These are phyloP conservation scores for Panus rudis DNA, from an alignment of 768 basidiomycete genomes.

Conservation along the genomic window DNA sequence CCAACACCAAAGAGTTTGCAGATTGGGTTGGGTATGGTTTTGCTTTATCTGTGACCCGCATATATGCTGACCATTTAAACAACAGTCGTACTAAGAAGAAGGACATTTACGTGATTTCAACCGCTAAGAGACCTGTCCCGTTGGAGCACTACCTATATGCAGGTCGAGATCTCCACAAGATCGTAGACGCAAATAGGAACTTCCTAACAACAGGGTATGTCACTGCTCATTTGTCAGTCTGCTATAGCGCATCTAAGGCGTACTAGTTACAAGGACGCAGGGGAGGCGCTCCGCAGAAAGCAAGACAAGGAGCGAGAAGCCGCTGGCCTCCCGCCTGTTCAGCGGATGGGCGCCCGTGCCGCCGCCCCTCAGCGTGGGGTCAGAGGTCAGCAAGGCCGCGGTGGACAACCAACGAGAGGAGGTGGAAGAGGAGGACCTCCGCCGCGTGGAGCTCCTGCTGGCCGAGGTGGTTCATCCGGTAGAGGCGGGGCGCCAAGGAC, in stretches of 20 bases:
- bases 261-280: slow-evolving; percentile 80
- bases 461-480: slow-evolving; percentile 26
- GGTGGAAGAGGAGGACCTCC: slow-evolving; percentile 35
- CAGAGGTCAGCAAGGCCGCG: slow-evolving; percentile 40
- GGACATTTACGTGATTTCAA: slow-evolving; percentile 98
- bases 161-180: slow-evolving; percentile 87
- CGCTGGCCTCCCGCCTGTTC: slow-evolving; percentile 82
- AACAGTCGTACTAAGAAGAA: slow-evolving; percentile 95
- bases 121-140: slow-evolving; percentile 91
- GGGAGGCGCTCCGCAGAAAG: slow-evolving; percentile 82
- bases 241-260: slow-evolving; percentile 5
- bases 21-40: slow-evolving; percentile 93
- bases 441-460: slow-evolving; percentile 32
- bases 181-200: slow-evolving; percentile 75
- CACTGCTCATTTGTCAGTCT: background rate
- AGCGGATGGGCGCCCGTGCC: slow-evolving; percentile 77
- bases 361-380: slow-evolving; percentile 42
- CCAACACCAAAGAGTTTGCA: slow-evolving; percentile 96
- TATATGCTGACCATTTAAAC: slow-evolving; percentile 1
- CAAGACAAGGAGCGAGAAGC: slow-evolving; percentile 99
- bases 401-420: slow-evolving; percentile 37
- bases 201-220: slow-evolving; percentile 67
- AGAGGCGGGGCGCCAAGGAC: slow-evolving; percentile 40
- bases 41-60: background rate
- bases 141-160: slow-evolving; percentile 96